Base-by-base conservation (phyloP, 306 rosid species). In the Heteromeles arbutifolia region DNA sequence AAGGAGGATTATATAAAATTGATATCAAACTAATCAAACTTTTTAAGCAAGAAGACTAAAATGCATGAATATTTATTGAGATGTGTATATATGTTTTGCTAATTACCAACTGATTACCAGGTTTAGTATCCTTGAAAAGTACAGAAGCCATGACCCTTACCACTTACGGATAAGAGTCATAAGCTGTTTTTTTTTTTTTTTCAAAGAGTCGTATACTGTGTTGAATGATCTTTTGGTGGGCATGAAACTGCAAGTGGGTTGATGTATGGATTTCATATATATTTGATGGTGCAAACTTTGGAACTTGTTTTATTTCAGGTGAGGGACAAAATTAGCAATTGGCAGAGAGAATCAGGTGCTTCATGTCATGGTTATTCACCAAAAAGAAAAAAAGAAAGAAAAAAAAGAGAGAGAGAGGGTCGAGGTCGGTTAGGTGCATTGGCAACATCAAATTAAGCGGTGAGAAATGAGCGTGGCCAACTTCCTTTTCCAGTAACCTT, bases 401-500 rank as follows among this genome's bases (percentile, higher is more conserved):
- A 1, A 34, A 6, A 1, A 6, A 14, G 0, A 4, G 4, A 17
- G 11, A 56, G 26, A 26, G 34, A 26, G 37, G 4, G 65, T 25
- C 18, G 19, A 63, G 67, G 41, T 63, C 67, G 19, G 15, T 65
- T 17, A 32, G 68, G 45, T 17, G 39, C 25, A 65, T 70, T 72
- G 67, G 68, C 73, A 75, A 21, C 80, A 64, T 63, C 67, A 29
- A 31, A 9, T 17, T 4, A 17, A 19, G 48, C 21, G 11, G 17
- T 24, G 65, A 52, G 62, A 8, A 4, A 59, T 39, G 22, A 59
- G 15, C 10, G n/a, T 45, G 50, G 52, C 61, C 78, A 62, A 64
- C 81, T 77, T 82, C 91, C 90, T 77, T 37, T 80, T 84, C 63
- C 76, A 69, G 96, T 77, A 91, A 88, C 93, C 93, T 88, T 84